Conservation (phyloP, 1,139 yeast genomes). For the Candida neerlandica region DNA sequence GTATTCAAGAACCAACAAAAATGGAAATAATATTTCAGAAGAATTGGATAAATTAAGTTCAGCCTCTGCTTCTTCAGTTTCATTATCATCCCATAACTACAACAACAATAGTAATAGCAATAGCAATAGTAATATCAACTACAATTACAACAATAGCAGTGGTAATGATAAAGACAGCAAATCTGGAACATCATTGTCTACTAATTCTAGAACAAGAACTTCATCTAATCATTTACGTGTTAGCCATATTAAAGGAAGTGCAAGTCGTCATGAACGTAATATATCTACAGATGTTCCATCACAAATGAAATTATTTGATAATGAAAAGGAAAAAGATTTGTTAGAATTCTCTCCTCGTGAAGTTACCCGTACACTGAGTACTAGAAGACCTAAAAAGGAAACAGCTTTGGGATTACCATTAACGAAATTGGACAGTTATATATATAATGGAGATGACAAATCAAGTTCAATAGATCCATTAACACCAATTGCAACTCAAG, state of each 20-base stretch:
- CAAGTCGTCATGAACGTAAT: slow-evolving; percentile 16
- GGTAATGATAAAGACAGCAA: too few relatives aligned
- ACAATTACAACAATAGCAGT: too few relatives aligned
- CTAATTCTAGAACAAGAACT: slow-evolving; percentile 7
- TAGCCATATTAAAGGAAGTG: slow-evolving; percentile 2
- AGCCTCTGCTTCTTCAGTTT: slow-evolving; percentile 16
- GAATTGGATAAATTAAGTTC: slow-evolving; percentile 30
- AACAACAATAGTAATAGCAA: too few relatives aligned
- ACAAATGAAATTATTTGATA: slow-evolving; percentile 53
- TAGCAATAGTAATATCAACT: too few relatives aligned
- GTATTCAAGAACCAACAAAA: slow-evolving; percentile 56
- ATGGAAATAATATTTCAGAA: slow-evolving; percentile 23
- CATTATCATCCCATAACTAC: slow-evolving; percentile 11
- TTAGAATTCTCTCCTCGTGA: slow-evolving; percentile 38
- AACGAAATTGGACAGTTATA: slow-evolving; percentile 10
- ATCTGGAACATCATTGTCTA: slow-evolving; percentile 9
- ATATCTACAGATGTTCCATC: slow-evolving; percentile 46
- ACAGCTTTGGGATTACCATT: slow-evolving; percentile 28
- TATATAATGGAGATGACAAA: slow-evolving; percentile 2
- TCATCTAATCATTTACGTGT: slow-evolving; percentile 4
- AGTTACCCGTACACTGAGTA: slow-evolving; percentile 39
- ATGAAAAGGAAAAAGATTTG: slow-evolving; percentile 32
- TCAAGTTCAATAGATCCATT: background rate
- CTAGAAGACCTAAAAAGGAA: slow-evolving; percentile 34
- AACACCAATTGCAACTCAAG: slow-evolving; percentile 1